A percentile compares a stretch with the other conserved stretches of the same genome.
phyloP scores from a whole-genome alignment of 2,329 filamentous ascomycete genomes.

The Alternaria ethzedia region DNA sequence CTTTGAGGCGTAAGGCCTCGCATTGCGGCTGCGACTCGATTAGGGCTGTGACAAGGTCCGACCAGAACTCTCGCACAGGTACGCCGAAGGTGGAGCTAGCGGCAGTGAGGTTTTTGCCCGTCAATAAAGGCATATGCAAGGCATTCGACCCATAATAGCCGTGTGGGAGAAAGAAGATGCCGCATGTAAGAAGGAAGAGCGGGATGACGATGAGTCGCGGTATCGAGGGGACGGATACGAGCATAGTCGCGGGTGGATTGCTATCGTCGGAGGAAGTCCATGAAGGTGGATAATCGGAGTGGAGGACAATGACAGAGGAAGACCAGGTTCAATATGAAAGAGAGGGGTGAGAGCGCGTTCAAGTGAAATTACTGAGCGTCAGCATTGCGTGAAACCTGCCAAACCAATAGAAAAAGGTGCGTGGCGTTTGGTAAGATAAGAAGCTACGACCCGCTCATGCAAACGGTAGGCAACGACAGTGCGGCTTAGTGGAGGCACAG shows the following conservation, averaged over 20 bases:
- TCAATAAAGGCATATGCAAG: background rate
- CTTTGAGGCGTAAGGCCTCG: conserved; percentile 15
- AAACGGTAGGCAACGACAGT: background rate
- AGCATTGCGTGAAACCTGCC: background rate
- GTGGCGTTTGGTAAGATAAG: background rate
- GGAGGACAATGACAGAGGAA: background rate
- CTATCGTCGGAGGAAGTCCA: conserved; percentile 3
- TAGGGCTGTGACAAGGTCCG: conserved; percentile 19
- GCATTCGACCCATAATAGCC: conserved; percentile 5
- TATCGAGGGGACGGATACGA: conserved; percentile 18
- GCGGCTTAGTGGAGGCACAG: background rate
- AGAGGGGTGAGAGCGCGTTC: background rate
- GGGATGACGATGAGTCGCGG: conserved; percentile 18
- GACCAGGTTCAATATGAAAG: background rate
- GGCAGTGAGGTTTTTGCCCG: conserved; percentile 18
- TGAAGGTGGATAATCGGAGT: background rate
- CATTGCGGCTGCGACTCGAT: conserved; percentile 22
- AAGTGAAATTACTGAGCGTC: background rate
- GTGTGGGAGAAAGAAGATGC: conserved; percentile 16
- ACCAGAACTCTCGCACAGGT: conserved; percentile 20
- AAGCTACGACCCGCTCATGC: background rate
- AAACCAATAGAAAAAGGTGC: background rate
- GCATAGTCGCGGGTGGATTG: conserved; percentile 12
- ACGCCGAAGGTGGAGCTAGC: conserved; percentile 18
- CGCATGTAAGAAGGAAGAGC: conserved; percentile 16